Base-by-base conservation (phyloP, 495 filamentous ascomycete species). In the Letharia lupina region DNA sequence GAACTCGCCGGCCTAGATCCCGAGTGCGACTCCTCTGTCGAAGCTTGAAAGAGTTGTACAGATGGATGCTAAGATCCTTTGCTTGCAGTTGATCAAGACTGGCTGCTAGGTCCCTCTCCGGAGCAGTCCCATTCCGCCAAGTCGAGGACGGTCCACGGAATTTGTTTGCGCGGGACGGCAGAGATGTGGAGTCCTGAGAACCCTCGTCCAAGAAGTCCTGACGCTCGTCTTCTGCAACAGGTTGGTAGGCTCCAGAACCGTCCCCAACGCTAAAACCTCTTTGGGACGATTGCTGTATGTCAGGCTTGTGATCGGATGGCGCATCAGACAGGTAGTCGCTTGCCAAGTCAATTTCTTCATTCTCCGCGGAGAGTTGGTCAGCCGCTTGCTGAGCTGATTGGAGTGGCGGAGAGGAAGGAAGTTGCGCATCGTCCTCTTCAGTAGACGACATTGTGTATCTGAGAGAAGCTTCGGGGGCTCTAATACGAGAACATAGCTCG, bases 21-120 rank as follows among this genome's bases (percentile, higher is more conserved):
- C 77, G 64, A 73, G n/a, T 66, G 64, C 59, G 70, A 65, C 60
- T 64, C 67, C 54, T 67, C 68, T 64, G 73, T 40, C 81, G 73
- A 18, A 74, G 75, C 70, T 86, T 88, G 56, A 91, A 85, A 0
- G 87, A 81, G 74, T 92, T 91, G 73, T 89, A 94, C 33, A 96
- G 74, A 79, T 95, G 91, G 40, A 86, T 75, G 1, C 81, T 77
- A n/a, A 95, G 77, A 67, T 96, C 86, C 65, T 80, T 75, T 37
- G 83, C 81, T 20, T 80, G 74, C 40, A 82, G 70, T 13, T 83
- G 77, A 45, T 87, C 78, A 12, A 93, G 74, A 33, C 83, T 81
- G 4, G 81, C 71, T n/a, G 80, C 80, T 2, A 86, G 76, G 23
- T 77, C 73, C 10, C 86, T 77, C 54, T 93, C 90, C 4, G 79